Evolutionary conservation across 2,329 filamentous ascomycete species (phyloP).

Genomic region (Pestalotiopsis fici): DNA sequence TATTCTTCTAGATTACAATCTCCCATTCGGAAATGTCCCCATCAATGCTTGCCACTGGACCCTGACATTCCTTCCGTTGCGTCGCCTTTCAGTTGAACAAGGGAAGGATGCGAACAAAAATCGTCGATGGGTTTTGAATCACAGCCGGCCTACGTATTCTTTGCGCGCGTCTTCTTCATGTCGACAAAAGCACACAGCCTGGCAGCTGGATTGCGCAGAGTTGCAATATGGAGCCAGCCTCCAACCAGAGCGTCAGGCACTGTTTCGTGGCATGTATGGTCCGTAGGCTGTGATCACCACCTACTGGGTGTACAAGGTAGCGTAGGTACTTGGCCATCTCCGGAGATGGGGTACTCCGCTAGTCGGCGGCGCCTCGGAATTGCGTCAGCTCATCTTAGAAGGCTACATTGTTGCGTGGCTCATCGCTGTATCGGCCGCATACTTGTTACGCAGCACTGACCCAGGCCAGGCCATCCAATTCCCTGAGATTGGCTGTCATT

Average conservation of each 20-base stretch:
- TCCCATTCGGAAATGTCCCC: neutral
- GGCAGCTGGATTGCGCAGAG: neutral
- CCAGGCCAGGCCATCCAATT: neutral
- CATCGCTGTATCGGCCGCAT: neutral
- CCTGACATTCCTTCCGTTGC: neutral
- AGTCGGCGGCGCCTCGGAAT: neutral
- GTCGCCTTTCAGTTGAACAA: neutral
- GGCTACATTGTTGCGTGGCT: slow-evolving; percentile 3
- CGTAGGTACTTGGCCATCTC: neutral
- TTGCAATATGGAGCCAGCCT: neutral
- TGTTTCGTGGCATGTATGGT: neutral
- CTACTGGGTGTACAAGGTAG: neutral
- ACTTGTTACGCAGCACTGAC: neutral
- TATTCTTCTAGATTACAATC: neutral
- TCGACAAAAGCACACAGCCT: slow-evolving; percentile 1
- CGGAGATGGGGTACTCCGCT: neutral
- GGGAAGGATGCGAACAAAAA: neutral
- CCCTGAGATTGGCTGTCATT: neutral
- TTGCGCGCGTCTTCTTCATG: neutral
- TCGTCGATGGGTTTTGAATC: neutral
- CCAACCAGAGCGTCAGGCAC: neutral
- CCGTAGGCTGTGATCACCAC: neutral
- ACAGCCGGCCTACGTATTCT: neutral
- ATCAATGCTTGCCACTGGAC: neutral
- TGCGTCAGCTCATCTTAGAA: slow-evolving; percentile 6